A percentile compares a stretch with the other conserved stretches of the same genome.
phyloP scores from a whole-genome alignment of 2,329 filamentous ascomycete species.

The Celoporthe dispersa region DNA sequence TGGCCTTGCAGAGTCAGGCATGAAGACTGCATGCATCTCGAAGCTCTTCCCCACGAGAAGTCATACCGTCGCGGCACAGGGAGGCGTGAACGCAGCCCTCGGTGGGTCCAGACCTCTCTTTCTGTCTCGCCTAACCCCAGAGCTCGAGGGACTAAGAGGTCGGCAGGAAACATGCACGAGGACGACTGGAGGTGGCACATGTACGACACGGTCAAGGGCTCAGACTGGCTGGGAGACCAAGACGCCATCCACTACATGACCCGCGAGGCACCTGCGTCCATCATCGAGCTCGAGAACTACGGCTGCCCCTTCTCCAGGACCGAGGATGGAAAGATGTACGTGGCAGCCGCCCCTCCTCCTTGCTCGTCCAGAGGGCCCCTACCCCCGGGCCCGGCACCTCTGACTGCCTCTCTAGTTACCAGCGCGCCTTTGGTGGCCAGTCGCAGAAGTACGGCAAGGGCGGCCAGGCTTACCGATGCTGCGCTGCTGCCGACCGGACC shows the following conservation, averaged over 20 bases:
- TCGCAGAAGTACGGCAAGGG: slow-evolving; percentile 95
- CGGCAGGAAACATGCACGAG: slow-evolving; percentile 86
- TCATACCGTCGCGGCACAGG: slow-evolving; percentile 82
- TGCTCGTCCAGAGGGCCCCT: not conserved
- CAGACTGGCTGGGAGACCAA: slow-evolving; percentile 96
- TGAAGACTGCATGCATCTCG: slow-evolving; percentile 86
- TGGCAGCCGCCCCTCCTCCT: slow-evolving; percentile 17
- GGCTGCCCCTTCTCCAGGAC: slow-evolving; percentile 96
- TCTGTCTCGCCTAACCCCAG: too few species aligned
- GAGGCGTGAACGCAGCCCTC: slow-evolving; percentile 85
- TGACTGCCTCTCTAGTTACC: slow-evolving; percentile 66
- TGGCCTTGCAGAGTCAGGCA: slow-evolving; percentile 81
- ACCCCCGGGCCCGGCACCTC: not conserved
- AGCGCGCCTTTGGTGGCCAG: slow-evolving; percentile 97
- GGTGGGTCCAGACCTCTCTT: too few species aligned
- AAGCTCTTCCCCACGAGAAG: slow-evolving; percentile 87
- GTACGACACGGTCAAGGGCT: slow-evolving; percentile 98
- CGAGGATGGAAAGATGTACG: slow-evolving; percentile 91
- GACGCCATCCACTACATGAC: slow-evolving; percentile 99
- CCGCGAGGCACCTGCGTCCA: slow-evolving; percentile 85
- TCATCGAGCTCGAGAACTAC: slow-evolving; percentile 96
- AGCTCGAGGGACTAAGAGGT: too few species aligned
- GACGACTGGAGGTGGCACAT: slow-evolving; percentile 99
- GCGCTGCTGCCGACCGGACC: slow-evolving; percentile 93
- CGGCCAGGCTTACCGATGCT: slow-evolving; percentile 97